Evolutionary conservation across 2,329 filamentous ascomycete genomes (phyloP).

Genomic region (Penicillium sp.): DNA sequence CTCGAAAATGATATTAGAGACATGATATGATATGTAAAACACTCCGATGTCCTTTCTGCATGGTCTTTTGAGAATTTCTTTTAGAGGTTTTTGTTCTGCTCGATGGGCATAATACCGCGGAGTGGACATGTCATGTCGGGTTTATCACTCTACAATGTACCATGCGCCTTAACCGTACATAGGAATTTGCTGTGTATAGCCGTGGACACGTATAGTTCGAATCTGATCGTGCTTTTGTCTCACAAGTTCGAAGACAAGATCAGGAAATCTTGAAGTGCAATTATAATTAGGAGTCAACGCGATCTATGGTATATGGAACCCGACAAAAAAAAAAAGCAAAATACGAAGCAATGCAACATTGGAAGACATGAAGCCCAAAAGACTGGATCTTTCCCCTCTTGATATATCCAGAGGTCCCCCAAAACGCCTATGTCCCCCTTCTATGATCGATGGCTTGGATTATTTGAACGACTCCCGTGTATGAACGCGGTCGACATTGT

Average conservation of each 20-base stretch:
- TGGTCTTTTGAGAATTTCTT: no score
- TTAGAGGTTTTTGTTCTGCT: no score
- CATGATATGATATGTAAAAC: no score
- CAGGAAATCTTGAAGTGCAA: neutral
- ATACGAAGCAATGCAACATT: neutral
- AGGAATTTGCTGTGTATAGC: neutral
- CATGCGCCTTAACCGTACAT: neutral
- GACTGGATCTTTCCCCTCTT: neutral
- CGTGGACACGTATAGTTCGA: neutral
- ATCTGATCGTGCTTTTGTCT: neutral
- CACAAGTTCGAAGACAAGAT: neutral
- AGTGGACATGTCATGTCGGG: neutral
- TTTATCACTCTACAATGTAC: neutral
- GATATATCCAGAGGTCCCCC: neutral
- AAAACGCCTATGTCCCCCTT: constrained; percentile 1
- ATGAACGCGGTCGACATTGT: constrained; percentile 20
- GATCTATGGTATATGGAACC: constrained; percentile 3
- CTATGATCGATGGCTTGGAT: neutral
- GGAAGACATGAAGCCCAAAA: neutral
- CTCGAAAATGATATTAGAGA: neutral
- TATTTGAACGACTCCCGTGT: constrained; percentile 25
- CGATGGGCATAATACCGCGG: neutral
- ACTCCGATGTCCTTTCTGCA: no score
- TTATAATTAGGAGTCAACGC: constrained; percentile 6
- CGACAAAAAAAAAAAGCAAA: neutral